Percentiles rank a stretch among this genome's conserved stretches.
Evolutionary conservation across 768 basidiomycete species (phyloP).

Genomic region (Suillus alpinus): DNA sequence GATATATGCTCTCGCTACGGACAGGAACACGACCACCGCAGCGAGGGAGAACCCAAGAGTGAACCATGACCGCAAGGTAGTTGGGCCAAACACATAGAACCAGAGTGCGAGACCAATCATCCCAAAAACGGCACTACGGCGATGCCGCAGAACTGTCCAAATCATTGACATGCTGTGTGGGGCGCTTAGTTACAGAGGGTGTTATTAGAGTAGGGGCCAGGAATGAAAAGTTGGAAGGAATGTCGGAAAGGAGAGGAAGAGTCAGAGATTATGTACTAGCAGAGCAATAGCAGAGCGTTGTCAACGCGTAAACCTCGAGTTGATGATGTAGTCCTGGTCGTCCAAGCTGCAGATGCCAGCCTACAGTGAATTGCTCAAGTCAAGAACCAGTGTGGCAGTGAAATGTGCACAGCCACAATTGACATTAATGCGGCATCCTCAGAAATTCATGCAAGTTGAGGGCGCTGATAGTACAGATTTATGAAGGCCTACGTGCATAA

Average conservation of each 20-base stretch:
- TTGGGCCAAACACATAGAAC: slow-evolving; percentile 2
- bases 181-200: not conserved
- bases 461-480: slow-evolving; percentile 7
- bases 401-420: not conserved
- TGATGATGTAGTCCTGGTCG: not conserved
- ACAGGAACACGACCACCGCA: slow-evolving; percentile 50
- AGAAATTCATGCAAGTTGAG: slow-evolving; percentile 1
- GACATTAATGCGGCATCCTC: not conserved
- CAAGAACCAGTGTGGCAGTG: not conserved
- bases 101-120: not conserved
- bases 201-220: not conserved
- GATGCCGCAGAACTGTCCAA: not conserved
- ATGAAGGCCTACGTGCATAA: slow-evolving; percentile 13
- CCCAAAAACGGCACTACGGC: not conserved
- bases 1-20: slow-evolving; percentile 64
- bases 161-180: not conserved
- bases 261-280: not conserved
- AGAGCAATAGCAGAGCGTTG: not conserved
- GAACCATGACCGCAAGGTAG: slow-evolving; percentile 33
- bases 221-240: not conserved
- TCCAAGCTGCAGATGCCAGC: not conserved
- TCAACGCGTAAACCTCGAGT: slow-evolving; percentile 1
- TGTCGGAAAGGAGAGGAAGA: slow-evolving; percentile 1
- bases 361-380: not conserved
- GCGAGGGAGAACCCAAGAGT: slow-evolving; percentile 47